Evolutionary conservation across 345 rosid genomes (phyloP).

Genomic region (Salix arbutifolia): DNA sequence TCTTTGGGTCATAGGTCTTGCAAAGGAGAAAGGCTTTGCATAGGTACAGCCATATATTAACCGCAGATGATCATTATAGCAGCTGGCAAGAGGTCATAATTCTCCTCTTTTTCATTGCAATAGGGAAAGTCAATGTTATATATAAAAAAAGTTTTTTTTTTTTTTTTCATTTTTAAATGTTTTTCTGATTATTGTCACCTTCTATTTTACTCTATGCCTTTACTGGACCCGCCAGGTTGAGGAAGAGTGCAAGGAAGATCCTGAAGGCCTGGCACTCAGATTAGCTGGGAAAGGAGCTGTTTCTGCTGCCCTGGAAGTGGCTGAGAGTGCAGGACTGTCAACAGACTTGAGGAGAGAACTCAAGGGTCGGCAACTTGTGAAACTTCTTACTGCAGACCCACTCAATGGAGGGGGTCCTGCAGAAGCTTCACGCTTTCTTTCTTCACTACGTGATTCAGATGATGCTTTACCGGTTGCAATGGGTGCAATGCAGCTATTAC

Average conservation of each 20-base stretch:
- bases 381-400: conserved; percentile 93
- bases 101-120: conserved; percentile 18
- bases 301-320: conserved; percentile 95
- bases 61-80: conserved; percentile 76
- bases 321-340: conserved; percentile 89
- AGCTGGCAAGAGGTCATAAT: conserved; percentile 94
- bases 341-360: conserved; percentile 85
- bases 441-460: conserved; percentile 81
- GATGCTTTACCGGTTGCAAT: conserved; percentile 95
- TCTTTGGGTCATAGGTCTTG: conserved; percentile 47
- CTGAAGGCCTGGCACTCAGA: conserved; percentile 95
- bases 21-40: conserved; percentile 83
- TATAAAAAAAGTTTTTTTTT: not conserved
- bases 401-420: conserved; percentile 99
- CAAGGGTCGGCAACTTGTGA: conserved; percentile 94
- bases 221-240: conserved; percentile 58
- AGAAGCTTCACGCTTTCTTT: conserved; percentile 94
- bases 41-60: conserved; percentile 81
- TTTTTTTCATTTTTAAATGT: not conserved
- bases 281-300: conserved; percentile 97
- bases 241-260: conserved; percentile 80
- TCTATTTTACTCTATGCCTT: conserved; percentile 4
- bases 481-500: conserved; percentile 96
- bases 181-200: conserved; percentile 1
- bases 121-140: not conserved